phyloP scores from a whole-genome alignment of 2,329 filamentous ascomycete genomes.

The Dendryphion nanum region DNA sequence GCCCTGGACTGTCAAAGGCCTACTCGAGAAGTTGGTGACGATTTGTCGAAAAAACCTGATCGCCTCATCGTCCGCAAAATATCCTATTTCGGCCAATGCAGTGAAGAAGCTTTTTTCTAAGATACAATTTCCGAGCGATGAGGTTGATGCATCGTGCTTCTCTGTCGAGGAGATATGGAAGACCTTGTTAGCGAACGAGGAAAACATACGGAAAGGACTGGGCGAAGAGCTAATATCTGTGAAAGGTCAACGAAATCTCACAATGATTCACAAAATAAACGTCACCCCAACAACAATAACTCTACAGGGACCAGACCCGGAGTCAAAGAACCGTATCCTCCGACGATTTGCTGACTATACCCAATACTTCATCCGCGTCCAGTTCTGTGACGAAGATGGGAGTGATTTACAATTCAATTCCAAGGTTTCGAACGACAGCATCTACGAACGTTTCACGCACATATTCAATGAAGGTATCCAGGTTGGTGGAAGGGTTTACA shows the following conservation, averaged over 20 bases:
- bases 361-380: constrained; percentile 53
- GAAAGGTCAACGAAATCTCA: background rate
- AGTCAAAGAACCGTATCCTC: constrained; percentile 52
- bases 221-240: background rate
- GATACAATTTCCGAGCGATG: constrained; percentile 7
- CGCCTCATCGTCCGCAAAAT: background rate
- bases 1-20: constrained; percentile 8
- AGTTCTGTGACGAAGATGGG: constrained; percentile 73
- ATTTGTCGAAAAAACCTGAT: background rate
- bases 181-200: constrained; percentile 6
- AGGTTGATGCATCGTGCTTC: constrained; percentile 6
- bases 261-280: constrained; percentile 55
- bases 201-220: constrained; percentile 4
- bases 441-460: constrained; percentile 53
- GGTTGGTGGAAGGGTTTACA: constrained; percentile 25
- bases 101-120: constrained; percentile 9
- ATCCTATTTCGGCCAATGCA: constrained; percentile 7
- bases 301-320: constrained; percentile 52
- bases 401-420: constrained; percentile 60
- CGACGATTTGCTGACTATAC: constrained; percentile 21
- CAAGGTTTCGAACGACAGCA: constrained; percentile 19
- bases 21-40: constrained; percentile 4
- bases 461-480: constrained; percentile 59
- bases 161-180: constrained; percentile 7
- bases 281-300: constrained; percentile 42